Evolutionary conservation across 441 rosid genomes (phyloP).

Genomic region (Pelargonium citronellum): DNA sequence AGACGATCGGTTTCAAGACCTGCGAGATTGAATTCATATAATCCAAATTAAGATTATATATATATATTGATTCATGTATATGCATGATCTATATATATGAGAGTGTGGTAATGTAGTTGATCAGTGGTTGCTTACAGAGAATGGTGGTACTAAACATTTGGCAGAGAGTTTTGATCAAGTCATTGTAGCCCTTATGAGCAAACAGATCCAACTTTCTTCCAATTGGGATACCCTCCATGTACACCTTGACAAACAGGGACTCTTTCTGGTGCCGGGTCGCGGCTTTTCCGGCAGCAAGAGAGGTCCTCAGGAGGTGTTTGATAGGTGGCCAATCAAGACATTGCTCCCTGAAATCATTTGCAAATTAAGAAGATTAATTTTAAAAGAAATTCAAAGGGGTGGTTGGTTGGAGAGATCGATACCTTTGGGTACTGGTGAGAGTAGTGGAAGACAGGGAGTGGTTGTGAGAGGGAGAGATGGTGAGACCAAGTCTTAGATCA

Average conservation of each 20-base stretch:
- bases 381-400: not conserved
- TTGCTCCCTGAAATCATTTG: constrained; percentile 15
- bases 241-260: constrained; percentile 48
- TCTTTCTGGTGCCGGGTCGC: not conserved
- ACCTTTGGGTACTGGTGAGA: not conserved
- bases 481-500: constrained; percentile 35
- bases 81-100: too few relatives aligned
- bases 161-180: constrained; percentile 30
- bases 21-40: not conserved
- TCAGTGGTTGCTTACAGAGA: constrained; percentile 39
- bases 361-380: too few relatives aligned
- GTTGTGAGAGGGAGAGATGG: constrained; percentile 24
- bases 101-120: too few relatives aligned
- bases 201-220: constrained; percentile 50
- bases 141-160: constrained; percentile 40
- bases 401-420: not conserved
- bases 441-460: constrained; percentile 9
- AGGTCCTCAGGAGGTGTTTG: constrained; percentile 27
- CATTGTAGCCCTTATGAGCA: constrained; percentile 34
- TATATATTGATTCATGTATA: too few relatives aligned
- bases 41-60: too few relatives aligned
- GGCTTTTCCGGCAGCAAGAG: constrained; percentile 14
- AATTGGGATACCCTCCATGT: constrained; percentile 55
- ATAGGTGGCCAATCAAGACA: constrained; percentile 34
- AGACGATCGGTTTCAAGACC: constrained; percentile 15